Evolutionary conservation across 352 stramenopile genomes (phyloP).

Genomic region (Phytophthora podocarpi): DNA sequence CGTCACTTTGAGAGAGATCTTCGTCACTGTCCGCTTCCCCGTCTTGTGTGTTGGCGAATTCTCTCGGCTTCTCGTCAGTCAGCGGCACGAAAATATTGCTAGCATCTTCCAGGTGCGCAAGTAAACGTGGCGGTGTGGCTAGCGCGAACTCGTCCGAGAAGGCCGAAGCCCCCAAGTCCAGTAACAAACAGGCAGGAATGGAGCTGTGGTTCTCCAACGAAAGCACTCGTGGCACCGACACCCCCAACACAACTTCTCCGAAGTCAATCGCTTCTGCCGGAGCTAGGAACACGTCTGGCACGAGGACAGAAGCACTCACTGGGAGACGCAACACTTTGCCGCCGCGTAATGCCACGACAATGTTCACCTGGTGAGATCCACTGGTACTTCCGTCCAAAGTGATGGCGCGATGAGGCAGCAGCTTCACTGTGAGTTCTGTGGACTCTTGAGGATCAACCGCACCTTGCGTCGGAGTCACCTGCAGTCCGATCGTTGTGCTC

Average conservation of each 20-base stretch:
- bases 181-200: constrained; percentile 79
- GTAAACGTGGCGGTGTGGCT: constrained; percentile 50
- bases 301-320: constrained; percentile 63
- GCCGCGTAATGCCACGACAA: constrained; percentile 56
- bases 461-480: constrained; percentile 45
- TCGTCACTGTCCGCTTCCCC: background rate
- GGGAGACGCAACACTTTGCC: constrained; percentile 72
- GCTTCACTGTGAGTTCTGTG: constrained; percentile 54
- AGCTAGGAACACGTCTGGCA: constrained; percentile 80
- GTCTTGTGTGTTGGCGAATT: constrained; percentile 2
- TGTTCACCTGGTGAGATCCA: constrained; percentile 45
- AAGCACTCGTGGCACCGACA: constrained; percentile 61
- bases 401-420: constrained; percentile 59
- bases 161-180: constrained; percentile 60
- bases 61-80: constrained; percentile 15
- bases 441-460: constrained; percentile 58
- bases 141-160: constrained; percentile 74
- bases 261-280: constrained; percentile 63
- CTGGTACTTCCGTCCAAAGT: constrained; percentile 52
- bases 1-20: constrained; percentile 13
- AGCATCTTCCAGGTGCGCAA: constrained; percentile 71
- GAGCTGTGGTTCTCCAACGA: constrained; percentile 79
- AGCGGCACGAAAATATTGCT: constrained; percentile 83
- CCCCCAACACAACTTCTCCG: constrained; percentile 81
- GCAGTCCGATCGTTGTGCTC: constrained; percentile 43